Evolutionary conservation across 1,284 basidiomycete species (phyloP).

Genomic region (Trichosporon sp.): DNA sequence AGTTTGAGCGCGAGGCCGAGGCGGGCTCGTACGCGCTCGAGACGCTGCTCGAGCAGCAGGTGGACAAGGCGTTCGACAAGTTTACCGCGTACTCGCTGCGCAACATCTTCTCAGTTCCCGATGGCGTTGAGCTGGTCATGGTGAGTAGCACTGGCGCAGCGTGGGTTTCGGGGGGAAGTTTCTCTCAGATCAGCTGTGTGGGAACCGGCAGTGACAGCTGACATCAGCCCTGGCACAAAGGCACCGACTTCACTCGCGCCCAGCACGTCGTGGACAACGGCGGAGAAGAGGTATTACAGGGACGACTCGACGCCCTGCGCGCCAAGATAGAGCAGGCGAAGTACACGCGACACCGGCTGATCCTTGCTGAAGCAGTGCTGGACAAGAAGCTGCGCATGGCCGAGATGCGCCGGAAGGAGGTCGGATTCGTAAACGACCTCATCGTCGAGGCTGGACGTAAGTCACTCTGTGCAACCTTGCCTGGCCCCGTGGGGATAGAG

Average conservation of each 20-base stretch:
- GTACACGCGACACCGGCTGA: slow-evolving; percentile 43
- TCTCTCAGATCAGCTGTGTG: no score
- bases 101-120: slow-evolving; percentile 55
- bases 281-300: slow-evolving; percentile 44
- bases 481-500: no score
- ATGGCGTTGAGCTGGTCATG: slow-evolving; percentile 38
- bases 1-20: slow-evolving; percentile 41
- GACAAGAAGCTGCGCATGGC: slow-evolving; percentile 48
- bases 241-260: slow-evolving; percentile 54
- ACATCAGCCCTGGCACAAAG: slow-evolving; percentile 55
- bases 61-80: slow-evolving; percentile 56
- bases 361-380: slow-evolving; percentile 48
- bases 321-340: slow-evolving; percentile 52
- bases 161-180: no score
- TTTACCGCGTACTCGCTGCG: slow-evolving; percentile 54
- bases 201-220: background rate
- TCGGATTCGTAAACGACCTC: slow-evolving; percentile 52
- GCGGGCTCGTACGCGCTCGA: slow-evolving; percentile 54
- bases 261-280: slow-evolving; percentile 44
- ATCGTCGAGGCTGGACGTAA: slow-evolving; percentile 42
- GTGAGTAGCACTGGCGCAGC: slow-evolving; percentile 27
- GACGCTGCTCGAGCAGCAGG: slow-evolving; percentile 53
- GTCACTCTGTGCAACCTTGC: slow-evolving; percentile 24
- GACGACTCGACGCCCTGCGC: slow-evolving; percentile 45
- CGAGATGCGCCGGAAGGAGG: slow-evolving; percentile 48